Evolutionary conservation across 2,329 filamentous ascomycete species (phyloP).

Genomic region (Fusarium brachygibbosum): DNA sequence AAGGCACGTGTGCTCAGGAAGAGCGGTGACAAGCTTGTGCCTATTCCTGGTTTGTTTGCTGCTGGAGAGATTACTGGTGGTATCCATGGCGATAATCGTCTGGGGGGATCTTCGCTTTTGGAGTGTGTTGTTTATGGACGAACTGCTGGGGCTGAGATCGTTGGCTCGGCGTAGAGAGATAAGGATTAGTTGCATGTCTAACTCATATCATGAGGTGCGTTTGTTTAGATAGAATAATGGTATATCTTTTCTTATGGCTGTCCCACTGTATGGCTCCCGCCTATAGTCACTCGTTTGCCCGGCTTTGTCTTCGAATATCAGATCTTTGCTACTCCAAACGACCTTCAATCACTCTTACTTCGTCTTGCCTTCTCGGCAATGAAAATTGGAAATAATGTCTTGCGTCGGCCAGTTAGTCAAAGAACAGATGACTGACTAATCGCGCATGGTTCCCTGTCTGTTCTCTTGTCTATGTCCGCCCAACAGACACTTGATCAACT

Average conservation of each 20-base stretch:
- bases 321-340: too few relatives aligned
- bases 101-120: conserved; percentile 72
- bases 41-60: conserved; percentile 70
- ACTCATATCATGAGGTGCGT: conserved; percentile 45
- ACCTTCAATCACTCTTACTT: too few relatives aligned
- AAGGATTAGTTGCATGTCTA: not conserved
- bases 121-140: conserved; percentile 75
- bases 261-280: not conserved
- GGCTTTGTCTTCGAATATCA: too few relatives aligned
- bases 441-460: too few relatives aligned
- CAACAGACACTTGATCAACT: too few relatives aligned
- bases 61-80: conserved; percentile 76
- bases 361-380: too few relatives aligned
- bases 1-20: conserved; percentile 63
- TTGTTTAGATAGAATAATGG: conserved; percentile 7
- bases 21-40: conserved; percentile 52
- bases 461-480: too few relatives aligned
- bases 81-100: conserved; percentile 72
- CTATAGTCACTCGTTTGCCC: too few relatives aligned
- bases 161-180: conserved; percentile 7
- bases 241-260: not conserved
- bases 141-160: conserved; percentile 61
- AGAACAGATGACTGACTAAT: too few relatives aligned
- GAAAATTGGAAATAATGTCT: too few relatives aligned
- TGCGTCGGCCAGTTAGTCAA: too few relatives aligned